Evolutionary conservation across 441 rosid genomes (phyloP), one percentile per base, ranked within the genome.

Genomic region (Croton laevigatus): DNA sequence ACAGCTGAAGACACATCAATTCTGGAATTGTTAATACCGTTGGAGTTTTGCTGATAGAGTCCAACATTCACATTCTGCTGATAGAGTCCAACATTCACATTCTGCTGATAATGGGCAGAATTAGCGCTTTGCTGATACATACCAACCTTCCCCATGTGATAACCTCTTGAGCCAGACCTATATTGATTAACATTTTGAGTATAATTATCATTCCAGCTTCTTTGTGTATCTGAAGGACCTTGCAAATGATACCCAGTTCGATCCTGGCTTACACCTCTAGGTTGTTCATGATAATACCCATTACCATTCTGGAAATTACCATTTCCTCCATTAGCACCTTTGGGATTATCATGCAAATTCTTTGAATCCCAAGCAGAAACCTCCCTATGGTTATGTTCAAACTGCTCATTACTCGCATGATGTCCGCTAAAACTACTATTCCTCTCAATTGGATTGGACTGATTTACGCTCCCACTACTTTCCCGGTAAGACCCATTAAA

Each of bases 341-440:
- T 51, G 16, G 48, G 19, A 67, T 54, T 54, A 58, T 62, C 71
- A 55, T 62, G 65, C 32, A 22, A 42, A 17, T 61, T 72, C 12
- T 3, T 63, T 6, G 76, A 59, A 69, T 42, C 55, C 37, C 42
- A 23, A 27, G 37, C 65, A 12, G 44, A 48, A 70, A 51, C 60
- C 48, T 45, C 46, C 22, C 42, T 62, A 13, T 59, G 67, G 36
- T 72, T 68, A 8, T 37, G 46, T 42, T 54, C 63, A 32, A 59
- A 65, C 42, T 59, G 16, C 44, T 65, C 62, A 71, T 42, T 53
- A 48, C 73, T 59, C 66, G 59, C 73, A 63, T 65, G 27, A 73
- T 66, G 38, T 32, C 72, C 78, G 57, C 69, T 52, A 32, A 66
- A 74, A 60, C 63, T 77, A 22, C 73, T 72, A 72, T 62, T 78